phyloP scores from a whole-genome alignment of 164 flowering plant species.

The Magnolia changhungtana region DNA sequence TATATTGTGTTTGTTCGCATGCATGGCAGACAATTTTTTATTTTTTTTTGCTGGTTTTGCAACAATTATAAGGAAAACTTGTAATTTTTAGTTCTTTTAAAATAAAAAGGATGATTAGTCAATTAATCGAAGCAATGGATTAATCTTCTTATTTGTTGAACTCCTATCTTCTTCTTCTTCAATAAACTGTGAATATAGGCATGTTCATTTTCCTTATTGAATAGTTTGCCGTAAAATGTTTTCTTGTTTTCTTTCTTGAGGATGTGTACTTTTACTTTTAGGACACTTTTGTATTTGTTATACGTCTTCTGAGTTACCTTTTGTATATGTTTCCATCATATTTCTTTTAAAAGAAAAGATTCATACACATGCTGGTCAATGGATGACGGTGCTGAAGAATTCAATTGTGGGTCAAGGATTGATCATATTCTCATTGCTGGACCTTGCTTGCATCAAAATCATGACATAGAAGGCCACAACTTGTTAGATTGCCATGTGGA shows the following conservation, averaged over 20 bases:
- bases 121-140: no score
- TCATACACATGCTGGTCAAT: slow-evolving; percentile 97
- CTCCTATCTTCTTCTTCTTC: no score
- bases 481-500: slow-evolving; percentile 70
- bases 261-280: neutral
- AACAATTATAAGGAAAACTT: no score
- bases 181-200: neutral
- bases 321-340: neutral
- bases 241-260: neutral
- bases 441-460: slow-evolving; percentile 67
- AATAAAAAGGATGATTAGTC: no score
- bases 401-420: slow-evolving; percentile 88
- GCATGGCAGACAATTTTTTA: no score
- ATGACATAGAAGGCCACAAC: slow-evolving; percentile 41
- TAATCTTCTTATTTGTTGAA: no score
- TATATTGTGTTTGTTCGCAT: no score
- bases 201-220: neutral
- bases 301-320: neutral
- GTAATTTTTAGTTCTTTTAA: no score
- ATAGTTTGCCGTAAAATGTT: neutral
- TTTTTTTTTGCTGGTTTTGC: no score
- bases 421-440: slow-evolving; percentile 87
- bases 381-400: slow-evolving; percentile 79
- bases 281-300: neutral
- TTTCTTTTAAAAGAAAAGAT: slow-evolving; percentile 44